These are phyloP conservation scores for Breviolum minutum DNA, from an alignment of 73 alveolate species.

Conservation along the genomic window DNA sequence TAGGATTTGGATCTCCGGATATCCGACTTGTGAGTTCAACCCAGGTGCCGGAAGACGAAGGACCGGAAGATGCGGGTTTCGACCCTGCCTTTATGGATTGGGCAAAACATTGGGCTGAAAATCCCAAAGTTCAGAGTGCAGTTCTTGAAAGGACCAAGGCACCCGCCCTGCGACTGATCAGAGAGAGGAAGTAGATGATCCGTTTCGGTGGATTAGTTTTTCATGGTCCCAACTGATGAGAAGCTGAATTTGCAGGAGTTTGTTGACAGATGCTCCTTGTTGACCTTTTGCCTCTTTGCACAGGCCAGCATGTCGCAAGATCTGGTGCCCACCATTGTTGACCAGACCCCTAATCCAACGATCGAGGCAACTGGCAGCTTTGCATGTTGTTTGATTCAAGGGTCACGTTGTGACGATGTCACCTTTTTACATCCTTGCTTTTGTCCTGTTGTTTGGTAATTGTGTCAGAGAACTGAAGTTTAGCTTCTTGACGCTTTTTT, in stretches of 20 bases:
- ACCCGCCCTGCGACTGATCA: not conserved
- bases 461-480: no score
- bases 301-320: no score
- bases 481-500: no score
- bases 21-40: not conserved
- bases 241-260: not conserved
- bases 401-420: not conserved
- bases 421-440: not conserved
- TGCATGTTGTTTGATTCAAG: no score
- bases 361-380: no score
- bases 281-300: no score
- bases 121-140: conserved; percentile 30
- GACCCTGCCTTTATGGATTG: conserved; percentile 63
- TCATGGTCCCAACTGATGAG: not conserved
- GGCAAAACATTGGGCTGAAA: conserved; percentile 64
- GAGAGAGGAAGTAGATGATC: not conserved
- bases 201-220: no score
- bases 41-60: not conserved
- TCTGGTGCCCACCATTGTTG: no score
- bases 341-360: no score
- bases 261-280: no score
- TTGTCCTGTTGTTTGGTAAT: no score
- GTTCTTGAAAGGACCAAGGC: conserved; percentile 31
- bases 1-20: not conserved
- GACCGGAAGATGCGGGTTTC: not conserved